Base-by-base conservation (phyloP, 306 rosid genomes). In the Quercus ilex region DNA sequence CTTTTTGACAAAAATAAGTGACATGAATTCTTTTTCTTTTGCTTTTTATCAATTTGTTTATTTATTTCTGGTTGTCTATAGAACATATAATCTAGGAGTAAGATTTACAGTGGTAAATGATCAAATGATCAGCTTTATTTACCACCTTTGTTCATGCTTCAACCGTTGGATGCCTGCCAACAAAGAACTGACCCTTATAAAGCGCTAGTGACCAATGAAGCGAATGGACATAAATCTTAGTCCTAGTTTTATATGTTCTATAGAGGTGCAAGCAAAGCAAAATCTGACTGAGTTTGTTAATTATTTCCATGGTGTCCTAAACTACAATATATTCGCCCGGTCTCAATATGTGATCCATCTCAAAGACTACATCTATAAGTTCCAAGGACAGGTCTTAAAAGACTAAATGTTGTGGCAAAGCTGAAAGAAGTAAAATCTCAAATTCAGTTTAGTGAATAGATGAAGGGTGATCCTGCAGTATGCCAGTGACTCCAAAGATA, bases 291-390 rank as follows among this genome's bases (percentile, higher is more conserved):
- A 92, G 84, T 83, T 89, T 89, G 73, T 60, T 81, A 31, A 92
- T 91, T 46, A 83, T 85, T 84, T 92, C 97, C 78, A 55, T 23
- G 73, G 92, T 86, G 78, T 92, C 99, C 5, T 82, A 91, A 83
- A 92, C 85, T 81, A 92, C 57, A 23, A 95, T 52, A 80, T 87
- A 90, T 60, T 98, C 98, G 19, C 87, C 86, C 3, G 98, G 97
- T 85, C 99, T 89, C 88, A 95, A n/a, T 52, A 95, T 72, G 52
- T 97, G 94, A 78, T 95, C 98, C 58, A 95, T 82, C 93, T 95
- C 99, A 78, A 13, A 89, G 30, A 87, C 87, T 35, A 87, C 91
- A 65, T 82, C 94, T 17, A 52, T 88, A 91, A 23, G 98, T 92
- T 70, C 35, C 98, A 92, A 55, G 98, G 98, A 78, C 92, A 92